A percentile compares a stretch with the other conserved stretches of the same genome.
phyloP scores from a whole-genome alignment of 495 filamentous ascomycete species.

The Penicillium soppii region DNA sequence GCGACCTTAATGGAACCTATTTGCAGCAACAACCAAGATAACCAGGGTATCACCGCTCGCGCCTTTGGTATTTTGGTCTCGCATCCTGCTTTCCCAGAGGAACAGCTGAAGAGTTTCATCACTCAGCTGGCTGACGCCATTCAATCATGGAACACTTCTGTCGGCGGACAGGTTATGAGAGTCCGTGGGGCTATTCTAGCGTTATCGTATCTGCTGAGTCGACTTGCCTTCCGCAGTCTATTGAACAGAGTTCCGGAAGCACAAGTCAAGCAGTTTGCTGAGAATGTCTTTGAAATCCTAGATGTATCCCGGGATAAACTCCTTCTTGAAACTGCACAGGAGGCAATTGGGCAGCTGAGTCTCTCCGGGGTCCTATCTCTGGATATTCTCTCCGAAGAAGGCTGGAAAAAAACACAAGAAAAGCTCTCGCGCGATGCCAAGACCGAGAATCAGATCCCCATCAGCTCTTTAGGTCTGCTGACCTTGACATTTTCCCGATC shows the following conservation, averaged over 20 bases:
- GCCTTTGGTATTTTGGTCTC: constrained; percentile 78
- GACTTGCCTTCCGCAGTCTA: constrained; percentile 50
- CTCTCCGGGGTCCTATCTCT: constrained; percentile 59
- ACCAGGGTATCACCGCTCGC: constrained; percentile 62
- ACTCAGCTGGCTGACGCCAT: constrained; percentile 39
- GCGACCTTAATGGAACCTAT: constrained; percentile 56
- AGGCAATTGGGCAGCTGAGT: constrained; percentile 72
- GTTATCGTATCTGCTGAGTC: constrained; percentile 59
- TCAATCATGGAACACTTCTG: constrained; percentile 52
- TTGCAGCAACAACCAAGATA: constrained; percentile 64
- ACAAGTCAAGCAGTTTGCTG: constrained; percentile 37
- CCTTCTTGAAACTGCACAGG: constrained; percentile 58
- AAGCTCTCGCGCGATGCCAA: constrained; percentile 66
- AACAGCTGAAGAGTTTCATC: constrained; percentile 38
- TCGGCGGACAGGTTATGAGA: constrained; percentile 60
- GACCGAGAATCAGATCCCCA: constrained; percentile 77
- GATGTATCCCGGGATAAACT: constrained; percentile 52
- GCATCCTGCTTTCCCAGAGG: constrained; percentile 48
- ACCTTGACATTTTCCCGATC: constrained; percentile 52
- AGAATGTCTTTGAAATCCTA: constrained; percentile 46
- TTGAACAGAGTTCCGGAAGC: constrained; percentile 28
- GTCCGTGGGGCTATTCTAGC: constrained; percentile 60
- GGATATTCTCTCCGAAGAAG: constrained; percentile 33
- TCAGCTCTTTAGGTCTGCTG: constrained; percentile 67
- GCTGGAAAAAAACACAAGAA: constrained; percentile 51